Evolutionary conservation across 345 rosid species (phyloP).

Genomic region (Eucalyptus tenuipes): DNA sequence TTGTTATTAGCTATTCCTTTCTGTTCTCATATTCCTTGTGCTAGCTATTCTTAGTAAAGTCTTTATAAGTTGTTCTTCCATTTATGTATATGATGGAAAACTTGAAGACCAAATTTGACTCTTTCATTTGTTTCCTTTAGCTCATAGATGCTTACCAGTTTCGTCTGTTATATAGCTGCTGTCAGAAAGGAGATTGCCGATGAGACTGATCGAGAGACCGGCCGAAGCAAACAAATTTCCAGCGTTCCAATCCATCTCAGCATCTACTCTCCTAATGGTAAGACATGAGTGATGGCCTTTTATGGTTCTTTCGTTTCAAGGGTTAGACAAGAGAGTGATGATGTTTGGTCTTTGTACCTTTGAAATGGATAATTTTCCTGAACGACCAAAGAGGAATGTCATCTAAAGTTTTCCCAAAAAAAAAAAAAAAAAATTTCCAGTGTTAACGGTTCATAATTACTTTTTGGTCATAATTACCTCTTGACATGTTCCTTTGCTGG

Average conservation of each 20-base stretch:
- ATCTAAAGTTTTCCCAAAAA: neutral
- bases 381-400: neutral
- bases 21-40: neutral
- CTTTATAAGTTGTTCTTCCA: neutral
- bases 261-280: slow-evolving; percentile 89
- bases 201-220: slow-evolving; percentile 96
- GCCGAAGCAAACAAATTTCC: slow-evolving; percentile 74
- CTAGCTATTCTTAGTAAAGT: neutral
- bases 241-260: slow-evolving; percentile 92
- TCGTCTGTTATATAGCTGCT: slow-evolving; percentile 41
- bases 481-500: neutral
- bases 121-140: neutral
- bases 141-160: neutral
- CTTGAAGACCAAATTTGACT: neutral
- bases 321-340: neutral
- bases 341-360: neutral
- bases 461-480: neutral
- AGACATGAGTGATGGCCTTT: neutral
- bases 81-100: neutral
- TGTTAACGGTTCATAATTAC: neutral
- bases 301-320: neutral
- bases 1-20: neutral
- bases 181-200: slow-evolving; percentile 85
- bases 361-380: neutral
- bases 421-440: neutral